phyloP scores from a whole-genome alignment of 257 asterid genomes.

The Mentha longifolia region DNA sequence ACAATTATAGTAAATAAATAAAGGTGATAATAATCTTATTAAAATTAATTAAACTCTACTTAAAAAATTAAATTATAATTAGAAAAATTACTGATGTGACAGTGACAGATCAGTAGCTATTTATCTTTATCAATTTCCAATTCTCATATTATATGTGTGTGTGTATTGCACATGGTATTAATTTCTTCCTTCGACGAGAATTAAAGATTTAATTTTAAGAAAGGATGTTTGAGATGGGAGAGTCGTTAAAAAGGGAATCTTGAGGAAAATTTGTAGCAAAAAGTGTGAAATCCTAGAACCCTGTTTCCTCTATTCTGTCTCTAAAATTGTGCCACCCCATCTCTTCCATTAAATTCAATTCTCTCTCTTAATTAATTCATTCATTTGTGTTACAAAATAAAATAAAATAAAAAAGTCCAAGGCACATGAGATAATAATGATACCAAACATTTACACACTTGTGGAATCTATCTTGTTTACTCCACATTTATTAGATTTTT shows the following conservation, averaged over 20 bases:
- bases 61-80: too few relatives aligned
- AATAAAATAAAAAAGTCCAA: conserved; percentile 17
- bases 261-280: conserved; percentile 48
- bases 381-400: not conserved
- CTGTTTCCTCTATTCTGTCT: conserved; percentile 54
- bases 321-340: conserved; percentile 35
- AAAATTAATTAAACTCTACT: too few relatives aligned
- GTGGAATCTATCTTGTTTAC: conserved; percentile 54
- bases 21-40: too few relatives aligned
- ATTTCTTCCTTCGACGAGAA: too few relatives aligned
- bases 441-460: conserved; percentile 18
- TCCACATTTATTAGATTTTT: conserved; percentile 12
- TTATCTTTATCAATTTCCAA: too few relatives aligned
- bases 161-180: too few relatives aligned
- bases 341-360: conserved; percentile 17
- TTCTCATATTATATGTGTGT: too few relatives aligned
- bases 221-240: not conserved
- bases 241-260: conserved; percentile 62
- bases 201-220: too few relatives aligned
- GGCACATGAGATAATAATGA: conserved; percentile 36
- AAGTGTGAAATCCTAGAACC: conserved; percentile 56
- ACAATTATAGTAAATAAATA: too few relatives aligned
- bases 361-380: conserved; percentile 8
- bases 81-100: too few relatives aligned
- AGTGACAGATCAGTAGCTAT: too few relatives aligned